Percentiles rank a stretch among this genome's conserved stretches.
Evolutionary conservation across 2,329 filamentous ascomycete genomes (phyloP).

Genomic region (Colletotrichum tabaci): DNA sequence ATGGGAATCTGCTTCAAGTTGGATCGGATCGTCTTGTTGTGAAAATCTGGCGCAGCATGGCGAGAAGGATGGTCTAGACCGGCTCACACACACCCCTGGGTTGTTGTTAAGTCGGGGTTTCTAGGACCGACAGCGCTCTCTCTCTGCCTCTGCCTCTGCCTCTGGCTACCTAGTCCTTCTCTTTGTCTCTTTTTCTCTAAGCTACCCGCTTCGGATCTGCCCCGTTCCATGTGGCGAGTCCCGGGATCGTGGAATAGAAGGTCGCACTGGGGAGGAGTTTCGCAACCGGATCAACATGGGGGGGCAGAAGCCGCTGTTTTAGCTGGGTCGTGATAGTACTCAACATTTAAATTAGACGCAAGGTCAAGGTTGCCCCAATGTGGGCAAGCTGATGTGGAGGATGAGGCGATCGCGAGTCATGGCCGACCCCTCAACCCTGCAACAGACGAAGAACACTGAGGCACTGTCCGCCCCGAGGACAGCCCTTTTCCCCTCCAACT

Average conservation of each 20-base stretch:
- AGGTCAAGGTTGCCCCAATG: conserved; percentile 29
- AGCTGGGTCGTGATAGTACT: conserved; percentile 6
- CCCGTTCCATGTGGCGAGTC: conserved; percentile 2
- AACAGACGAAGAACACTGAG: too few species aligned
- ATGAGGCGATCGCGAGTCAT: conserved; percentile 35
- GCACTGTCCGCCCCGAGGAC: not conserved
- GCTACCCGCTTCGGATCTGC: not conserved
- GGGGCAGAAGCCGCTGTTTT: conserved; percentile 16
- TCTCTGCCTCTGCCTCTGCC: too few species aligned
- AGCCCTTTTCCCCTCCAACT: too few species aligned
- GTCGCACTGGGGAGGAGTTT: conserved; percentile 13
- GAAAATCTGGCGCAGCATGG: conserved; percentile 15
- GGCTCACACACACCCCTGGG: conserved; percentile 6
- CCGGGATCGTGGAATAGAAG: conserved; percentile 24
- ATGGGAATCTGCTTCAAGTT: not conserved
- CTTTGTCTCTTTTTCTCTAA: too few species aligned
- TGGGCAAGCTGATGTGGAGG: conserved; percentile 7
- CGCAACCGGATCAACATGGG: conserved; percentile 2
- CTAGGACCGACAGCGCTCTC: not conserved
- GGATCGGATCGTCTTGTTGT: not conserved
- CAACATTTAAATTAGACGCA: conserved; percentile 21
- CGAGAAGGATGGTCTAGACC: conserved; percentile 5
- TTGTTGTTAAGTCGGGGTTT: not conserved
- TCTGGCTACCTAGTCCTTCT: too few species aligned
- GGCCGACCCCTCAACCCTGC: not conserved